phyloP scores from a whole-genome alignment of 1,284 basidiomycete species.

The Leccinum subspadiceum region DNA sequence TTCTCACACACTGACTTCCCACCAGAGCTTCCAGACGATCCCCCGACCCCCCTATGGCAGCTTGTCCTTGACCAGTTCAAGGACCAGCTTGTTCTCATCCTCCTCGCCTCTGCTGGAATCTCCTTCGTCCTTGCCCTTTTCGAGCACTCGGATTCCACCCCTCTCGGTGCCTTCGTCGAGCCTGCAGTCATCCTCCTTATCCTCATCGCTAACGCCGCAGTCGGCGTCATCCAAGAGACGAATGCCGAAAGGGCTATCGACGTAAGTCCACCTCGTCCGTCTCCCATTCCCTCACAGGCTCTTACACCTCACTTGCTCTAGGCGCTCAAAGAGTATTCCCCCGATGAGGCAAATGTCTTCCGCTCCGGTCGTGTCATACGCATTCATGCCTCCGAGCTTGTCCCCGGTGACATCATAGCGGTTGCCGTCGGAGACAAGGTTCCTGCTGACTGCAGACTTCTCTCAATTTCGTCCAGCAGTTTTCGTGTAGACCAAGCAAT shows the following conservation, averaged over 20 bases:
- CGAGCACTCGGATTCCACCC: slow-evolving; percentile 70
- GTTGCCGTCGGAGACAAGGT: slow-evolving; percentile 93
- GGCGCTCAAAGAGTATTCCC: slow-evolving; percentile 94
- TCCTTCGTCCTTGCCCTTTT: slow-evolving; percentile 88
- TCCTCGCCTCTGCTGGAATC: slow-evolving; percentile 87
- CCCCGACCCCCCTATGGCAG: slow-evolving; percentile 88
- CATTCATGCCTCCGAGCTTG: slow-evolving; percentile 83
- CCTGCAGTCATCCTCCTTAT: slow-evolving; percentile 92
- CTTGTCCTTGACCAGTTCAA: slow-evolving; percentile 97
- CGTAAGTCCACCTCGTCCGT: slow-evolving; percentile 48
- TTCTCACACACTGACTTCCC: slow-evolving; percentile 6
- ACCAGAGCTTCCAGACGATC: slow-evolving; percentile 85
- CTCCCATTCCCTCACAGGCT: neutral
- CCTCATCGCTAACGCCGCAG: slow-evolving; percentile 89
- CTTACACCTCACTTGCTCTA: slow-evolving; percentile 33
- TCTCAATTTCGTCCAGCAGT: slow-evolving; percentile 87
- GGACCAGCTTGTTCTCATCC: slow-evolving; percentile 93
- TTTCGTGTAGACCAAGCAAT: slow-evolving; percentile 95
- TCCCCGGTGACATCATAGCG: slow-evolving; percentile 90
- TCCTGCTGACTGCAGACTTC: slow-evolving; percentile 87
- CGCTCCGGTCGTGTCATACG: slow-evolving; percentile 71
- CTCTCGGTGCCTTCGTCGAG: slow-evolving; percentile 86
- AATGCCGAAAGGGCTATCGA: slow-evolving; percentile 96
- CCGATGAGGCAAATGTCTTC: slow-evolving; percentile 90
- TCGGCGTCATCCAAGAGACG: slow-evolving; percentile 93